Conservation (phyloP, 1,284 basidiomycete genomes). For the Golubevia pallescens region DNA sequence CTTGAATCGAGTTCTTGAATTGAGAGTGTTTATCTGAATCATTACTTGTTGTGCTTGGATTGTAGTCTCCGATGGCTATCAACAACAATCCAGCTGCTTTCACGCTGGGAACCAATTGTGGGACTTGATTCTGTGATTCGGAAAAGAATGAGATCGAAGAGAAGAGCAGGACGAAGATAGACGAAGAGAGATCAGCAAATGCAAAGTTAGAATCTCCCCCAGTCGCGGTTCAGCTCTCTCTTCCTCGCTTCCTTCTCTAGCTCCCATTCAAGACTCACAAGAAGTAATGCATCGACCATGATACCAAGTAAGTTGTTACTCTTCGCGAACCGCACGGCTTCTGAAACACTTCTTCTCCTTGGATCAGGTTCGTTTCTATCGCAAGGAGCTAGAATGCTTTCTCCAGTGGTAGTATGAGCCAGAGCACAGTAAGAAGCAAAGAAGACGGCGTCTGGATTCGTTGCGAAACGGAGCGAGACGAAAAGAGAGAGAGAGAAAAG, state of each 20-base stretch:
- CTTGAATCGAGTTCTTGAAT: too few relatives aligned
- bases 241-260: too few relatives aligned
- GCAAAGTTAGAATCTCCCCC: neutral
- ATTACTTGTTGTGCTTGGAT: too few relatives aligned
- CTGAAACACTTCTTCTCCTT: conserved; percentile 45
- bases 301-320: conserved; percentile 57
- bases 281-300: conserved; percentile 49
- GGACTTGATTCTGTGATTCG: conserved; percentile 31
- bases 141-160: too few relatives aligned
- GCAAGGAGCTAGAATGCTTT: conserved; percentile 20
- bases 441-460: conserved; percentile 78
- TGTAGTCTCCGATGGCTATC: conserved; percentile 13
- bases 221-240: too few relatives aligned
- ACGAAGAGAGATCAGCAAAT: neutral
- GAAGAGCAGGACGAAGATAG: neutral
- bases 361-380: conserved; percentile 44
- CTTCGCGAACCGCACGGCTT: conserved; percentile 60
- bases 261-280: conserved; percentile 9
- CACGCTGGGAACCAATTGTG: conserved; percentile 48
- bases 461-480: neutral
- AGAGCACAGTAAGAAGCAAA: conserved; percentile 79
- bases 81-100: conserved; percentile 53
- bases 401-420: conserved; percentile 11
- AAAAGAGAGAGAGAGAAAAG: conserved; percentile 12
- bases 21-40: too few relatives aligned